A percentile compares a stretch with the other conserved stretches of the same genome.
Conservation (phyloP, 2,329 filamentous ascomycete species). For the Dichotomopilus funicola region DNA sequence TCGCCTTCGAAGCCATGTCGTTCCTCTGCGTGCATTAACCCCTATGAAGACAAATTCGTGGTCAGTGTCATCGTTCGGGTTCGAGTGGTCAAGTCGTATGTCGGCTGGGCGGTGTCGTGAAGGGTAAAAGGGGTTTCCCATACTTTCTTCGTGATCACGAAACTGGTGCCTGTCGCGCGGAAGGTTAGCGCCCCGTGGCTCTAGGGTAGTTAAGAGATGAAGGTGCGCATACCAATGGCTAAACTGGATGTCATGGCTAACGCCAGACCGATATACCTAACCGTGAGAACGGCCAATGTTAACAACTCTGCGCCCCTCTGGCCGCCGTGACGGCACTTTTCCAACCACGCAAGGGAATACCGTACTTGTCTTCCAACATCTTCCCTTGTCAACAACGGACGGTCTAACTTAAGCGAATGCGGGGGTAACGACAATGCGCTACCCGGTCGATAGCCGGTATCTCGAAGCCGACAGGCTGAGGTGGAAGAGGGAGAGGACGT, state of each 20-base stretch:
- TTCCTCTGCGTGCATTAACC: slow-evolving; percentile 83
- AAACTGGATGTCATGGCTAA: slow-evolving; percentile 69
- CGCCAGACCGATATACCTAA: slow-evolving; percentile 68
- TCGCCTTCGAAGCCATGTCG: slow-evolving; percentile 95
- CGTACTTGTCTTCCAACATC: slow-evolving; percentile 44
- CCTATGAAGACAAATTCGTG: slow-evolving; percentile 42
- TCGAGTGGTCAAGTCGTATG: background rate
- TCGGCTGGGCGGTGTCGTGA: background rate
- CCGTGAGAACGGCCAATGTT: slow-evolving; percentile 18
- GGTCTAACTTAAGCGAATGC: slow-evolving; percentile 20
- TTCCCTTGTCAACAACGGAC: slow-evolving; percentile 24
- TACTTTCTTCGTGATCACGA: slow-evolving; percentile 98
- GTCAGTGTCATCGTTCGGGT: slow-evolving; percentile 17
- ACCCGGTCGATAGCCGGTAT: slow-evolving; percentile 5
- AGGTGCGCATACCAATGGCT: slow-evolving; percentile 58
- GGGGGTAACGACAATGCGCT: slow-evolving; percentile 19
- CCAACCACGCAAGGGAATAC: background rate
- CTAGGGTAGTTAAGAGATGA: background rate
- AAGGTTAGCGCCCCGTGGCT: background rate
- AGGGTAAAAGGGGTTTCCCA: background rate
- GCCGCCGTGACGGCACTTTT: slow-evolving; percentile 3
- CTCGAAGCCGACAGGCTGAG: slow-evolving; percentile 1
- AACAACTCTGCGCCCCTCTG: slow-evolving; percentile 1
- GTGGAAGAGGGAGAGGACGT: slow-evolving; percentile 8
- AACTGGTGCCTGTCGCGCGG: slow-evolving; percentile 69